phyloP scores from a whole-genome alignment of 75 land plant genomes.

The Pseudotsuga menziesii region DNA sequence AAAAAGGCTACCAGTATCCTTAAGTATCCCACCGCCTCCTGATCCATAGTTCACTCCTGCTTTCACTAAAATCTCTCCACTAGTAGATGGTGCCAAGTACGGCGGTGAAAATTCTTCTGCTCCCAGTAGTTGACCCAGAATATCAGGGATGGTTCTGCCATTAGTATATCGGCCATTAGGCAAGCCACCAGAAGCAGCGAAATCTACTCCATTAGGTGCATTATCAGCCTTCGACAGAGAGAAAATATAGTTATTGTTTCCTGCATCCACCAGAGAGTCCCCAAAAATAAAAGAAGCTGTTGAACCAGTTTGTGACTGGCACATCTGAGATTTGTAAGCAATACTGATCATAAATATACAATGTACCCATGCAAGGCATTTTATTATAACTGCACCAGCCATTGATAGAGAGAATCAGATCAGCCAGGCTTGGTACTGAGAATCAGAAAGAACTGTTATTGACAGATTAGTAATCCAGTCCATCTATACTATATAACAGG shows the following conservation, averaged over 20 bases:
- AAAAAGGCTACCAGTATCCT: slow-evolving; percentile 57
- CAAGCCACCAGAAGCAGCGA: slow-evolving; percentile 4
- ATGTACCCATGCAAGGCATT: too few species aligned
- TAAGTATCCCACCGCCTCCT: slow-evolving; percentile 78
- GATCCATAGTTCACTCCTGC: slow-evolving; percentile 89
- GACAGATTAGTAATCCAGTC: too few species aligned
- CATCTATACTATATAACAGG: too few species aligned
- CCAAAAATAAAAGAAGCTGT: slow-evolving; percentile 21
- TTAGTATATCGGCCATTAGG: slow-evolving; percentile 35
- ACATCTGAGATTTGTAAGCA: too few species aligned
- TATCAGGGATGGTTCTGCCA: slow-evolving; percentile 34
- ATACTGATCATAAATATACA: too few species aligned
- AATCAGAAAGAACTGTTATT: too few species aligned
- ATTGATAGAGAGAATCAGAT: too few species aligned
- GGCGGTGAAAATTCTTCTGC: slow-evolving; percentile 57
- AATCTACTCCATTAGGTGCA: slow-evolving; percentile 23
- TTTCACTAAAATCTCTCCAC: slow-evolving; percentile 3
- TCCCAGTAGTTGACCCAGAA: slow-evolving; percentile 34
- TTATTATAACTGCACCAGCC: too few species aligned
- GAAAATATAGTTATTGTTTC: slow-evolving; percentile 17
- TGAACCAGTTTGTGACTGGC: too few species aligned
- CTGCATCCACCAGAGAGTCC: slow-evolving; percentile 25
- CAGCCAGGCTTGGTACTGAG: too few species aligned
- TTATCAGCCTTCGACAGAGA: slow-evolving; percentile 10
- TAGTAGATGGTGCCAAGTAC: slow-evolving; percentile 12